Conservation (phyloP, 2,329 filamentous ascomycete species). For the Ceratocystis eucalypticola region DNA sequence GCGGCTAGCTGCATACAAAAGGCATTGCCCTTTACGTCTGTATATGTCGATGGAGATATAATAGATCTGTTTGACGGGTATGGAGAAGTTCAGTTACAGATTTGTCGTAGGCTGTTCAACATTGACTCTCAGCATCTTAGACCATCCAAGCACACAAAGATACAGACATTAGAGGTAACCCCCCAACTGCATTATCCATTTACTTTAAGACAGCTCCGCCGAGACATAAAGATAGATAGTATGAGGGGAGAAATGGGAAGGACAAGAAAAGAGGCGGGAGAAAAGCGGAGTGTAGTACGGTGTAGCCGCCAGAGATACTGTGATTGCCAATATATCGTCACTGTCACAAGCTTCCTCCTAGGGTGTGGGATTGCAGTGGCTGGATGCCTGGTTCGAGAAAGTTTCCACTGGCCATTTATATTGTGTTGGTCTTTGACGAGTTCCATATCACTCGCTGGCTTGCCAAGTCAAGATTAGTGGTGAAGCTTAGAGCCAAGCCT, state of each 20-base stretch:
- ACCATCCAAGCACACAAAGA: background rate
- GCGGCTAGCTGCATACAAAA: background rate
- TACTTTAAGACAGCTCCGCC: background rate
- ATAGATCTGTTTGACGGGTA: background rate
- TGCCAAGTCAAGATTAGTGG: background rate
- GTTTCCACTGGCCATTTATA: background rate
- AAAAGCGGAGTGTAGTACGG: background rate
- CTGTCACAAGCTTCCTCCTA: background rate
- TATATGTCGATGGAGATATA: background rate
- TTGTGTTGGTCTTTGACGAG: background rate
- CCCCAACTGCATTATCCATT: slow-evolving; percentile 6
- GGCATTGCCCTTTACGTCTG: background rate
- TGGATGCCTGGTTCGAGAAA: background rate
- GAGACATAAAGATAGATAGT: background rate
- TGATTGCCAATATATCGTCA: slow-evolving; percentile 9
- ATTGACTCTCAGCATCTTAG: slow-evolving; percentile 6
- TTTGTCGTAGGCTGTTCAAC: background rate
- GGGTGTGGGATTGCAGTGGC: background rate
- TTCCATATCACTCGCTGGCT: background rate
- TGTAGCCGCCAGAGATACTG: slow-evolving; percentile 6
- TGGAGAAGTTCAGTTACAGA: background rate
- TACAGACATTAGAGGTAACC: background rate
- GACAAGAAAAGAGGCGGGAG: slow-evolving; percentile 5
- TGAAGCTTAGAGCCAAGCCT: background rate
- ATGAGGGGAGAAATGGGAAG: background rate